Percentiles rank a stretch among this genome's conserved stretches.
phyloP scores from a whole-genome alignment of 306 rosid genomes.

The Citrullus colocynthis region DNA sequence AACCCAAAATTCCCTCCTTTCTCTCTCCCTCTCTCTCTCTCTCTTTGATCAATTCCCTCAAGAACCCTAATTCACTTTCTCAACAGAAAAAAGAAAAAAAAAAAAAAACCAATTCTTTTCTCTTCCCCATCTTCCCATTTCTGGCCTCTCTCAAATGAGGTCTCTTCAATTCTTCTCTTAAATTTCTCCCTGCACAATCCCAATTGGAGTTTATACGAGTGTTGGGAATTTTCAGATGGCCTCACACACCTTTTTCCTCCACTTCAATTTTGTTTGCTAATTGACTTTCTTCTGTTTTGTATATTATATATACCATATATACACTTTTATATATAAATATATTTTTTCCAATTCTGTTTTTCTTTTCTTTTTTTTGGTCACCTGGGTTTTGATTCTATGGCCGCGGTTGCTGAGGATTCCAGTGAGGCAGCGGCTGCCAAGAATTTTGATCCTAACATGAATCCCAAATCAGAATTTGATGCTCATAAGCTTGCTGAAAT shows the following conservation, averaged over 20 bases:
- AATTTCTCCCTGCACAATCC: conserved; percentile 1
- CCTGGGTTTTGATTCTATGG: conserved; percentile 39
- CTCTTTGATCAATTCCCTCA: conserved; percentile 18
- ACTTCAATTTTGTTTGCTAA: neutral
- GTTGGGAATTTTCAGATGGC: neutral
- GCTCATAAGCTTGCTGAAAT: conserved; percentile 83
- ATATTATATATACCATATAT: neutral
- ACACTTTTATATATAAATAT: neutral
- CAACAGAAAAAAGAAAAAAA: neutral
- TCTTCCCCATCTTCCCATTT: neutral
- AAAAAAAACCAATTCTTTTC: neutral
- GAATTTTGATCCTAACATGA: conserved; percentile 52
- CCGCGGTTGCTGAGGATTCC: conserved; percentile 77
- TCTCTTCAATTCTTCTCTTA: neutral
- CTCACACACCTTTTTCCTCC: neutral
- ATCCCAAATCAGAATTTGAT: conserved; percentile 56
- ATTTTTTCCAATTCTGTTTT: neutral
- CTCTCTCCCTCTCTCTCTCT: neutral
- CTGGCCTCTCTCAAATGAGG: conserved; percentile 1
- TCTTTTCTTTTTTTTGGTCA: neutral
- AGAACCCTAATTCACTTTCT: conserved; percentile 27
- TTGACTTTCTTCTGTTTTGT: neutral
- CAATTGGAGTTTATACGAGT: neutral
- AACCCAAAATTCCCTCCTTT: conserved; percentile 9
- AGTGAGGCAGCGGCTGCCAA: conserved; percentile 53